Conservation (phyloP, 139 green algal genomes). For the Raphidocelis subcapitata region DNA sequence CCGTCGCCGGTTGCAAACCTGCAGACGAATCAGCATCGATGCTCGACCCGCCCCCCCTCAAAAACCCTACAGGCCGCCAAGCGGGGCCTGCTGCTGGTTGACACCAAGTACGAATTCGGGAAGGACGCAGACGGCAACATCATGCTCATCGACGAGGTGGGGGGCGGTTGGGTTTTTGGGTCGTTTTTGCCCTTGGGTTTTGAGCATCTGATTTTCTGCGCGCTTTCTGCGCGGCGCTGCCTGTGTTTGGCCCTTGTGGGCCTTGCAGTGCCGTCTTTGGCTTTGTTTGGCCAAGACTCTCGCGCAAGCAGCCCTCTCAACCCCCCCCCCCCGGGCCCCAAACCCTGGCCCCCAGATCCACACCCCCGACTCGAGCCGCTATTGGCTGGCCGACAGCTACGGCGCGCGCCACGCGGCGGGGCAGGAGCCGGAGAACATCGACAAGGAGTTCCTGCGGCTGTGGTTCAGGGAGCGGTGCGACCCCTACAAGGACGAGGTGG, state of each 20-base stretch:
- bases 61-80: conserved; percentile 62
- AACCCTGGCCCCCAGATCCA: conserved; percentile 96
- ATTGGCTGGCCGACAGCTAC: conserved; percentile 93
- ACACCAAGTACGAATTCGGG: conserved; percentile 97
- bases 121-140: conserved; percentile 71
- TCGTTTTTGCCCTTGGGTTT: not conserved
- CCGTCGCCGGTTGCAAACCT: no score
- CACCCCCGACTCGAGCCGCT: conserved; percentile 94
- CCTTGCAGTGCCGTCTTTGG: no score
- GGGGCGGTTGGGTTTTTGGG: no score
- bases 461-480: conserved; percentile 96
- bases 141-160: conserved; percentile 58
- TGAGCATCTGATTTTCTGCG: not conserved
- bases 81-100: conserved; percentile 93
- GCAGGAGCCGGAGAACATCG: conserved; percentile 94
- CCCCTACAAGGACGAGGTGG: conserved; percentile 90
- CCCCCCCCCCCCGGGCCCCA: no score
- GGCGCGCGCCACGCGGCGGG: conserved; percentile 68
- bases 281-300: no score
- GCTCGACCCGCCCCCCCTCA: no score
- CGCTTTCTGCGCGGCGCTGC: not conserved
- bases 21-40: no score
- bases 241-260: no score
- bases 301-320: not conserved
- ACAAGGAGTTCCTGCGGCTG: conserved; percentile 99